phyloP scores from a whole-genome alignment of 2,329 filamentous ascomycete genomes.

The Knufia petricola region DNA sequence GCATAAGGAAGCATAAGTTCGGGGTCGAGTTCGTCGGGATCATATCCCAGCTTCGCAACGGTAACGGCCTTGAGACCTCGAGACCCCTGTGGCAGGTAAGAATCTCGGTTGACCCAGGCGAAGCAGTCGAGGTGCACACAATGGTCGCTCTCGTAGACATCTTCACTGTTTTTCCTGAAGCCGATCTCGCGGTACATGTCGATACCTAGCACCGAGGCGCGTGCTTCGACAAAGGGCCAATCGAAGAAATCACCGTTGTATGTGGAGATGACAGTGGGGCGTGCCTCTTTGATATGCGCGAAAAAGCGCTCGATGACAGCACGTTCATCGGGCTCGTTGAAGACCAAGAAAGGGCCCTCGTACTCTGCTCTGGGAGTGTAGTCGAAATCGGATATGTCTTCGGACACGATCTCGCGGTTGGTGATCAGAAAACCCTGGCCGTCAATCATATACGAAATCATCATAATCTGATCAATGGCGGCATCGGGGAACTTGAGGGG shows the following conservation, averaged over 20 bases:
- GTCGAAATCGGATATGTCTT: constrained; percentile 95
- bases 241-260: constrained; percentile 99
- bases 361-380: constrained; percentile 98
- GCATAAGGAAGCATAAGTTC: constrained; percentile 92
- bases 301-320: constrained; percentile 84
- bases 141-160: constrained; percentile 92
- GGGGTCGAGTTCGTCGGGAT: constrained; percentile 93
- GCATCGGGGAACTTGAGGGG: constrained; percentile 96
- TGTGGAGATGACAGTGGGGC: constrained; percentile 95
- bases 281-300: constrained; percentile 84
- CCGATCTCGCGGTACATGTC: constrained; percentile 99
- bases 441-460: constrained; percentile 99
- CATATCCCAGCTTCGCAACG: constrained; percentile 94
- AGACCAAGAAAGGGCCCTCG: constrained; percentile 89
- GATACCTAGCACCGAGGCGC: constrained; percentile 87
- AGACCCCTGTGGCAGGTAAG: constrained; percentile 93
- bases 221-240: constrained; percentile 95
- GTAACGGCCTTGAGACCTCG: constrained; percentile 96
- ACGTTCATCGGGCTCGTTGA: constrained; percentile 95
- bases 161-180: constrained; percentile 88
- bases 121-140: constrained; percentile 99
- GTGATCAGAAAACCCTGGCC: constrained; percentile 96
- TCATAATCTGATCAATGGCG: constrained; percentile 94
- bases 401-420: constrained; percentile 92
- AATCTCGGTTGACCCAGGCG: constrained; percentile 97